A percentile compares a stretch with the other conserved stretches of the same genome.
phyloP scores from a whole-genome alignment of 805 yeast genomes.

The Sugiyamaella lignohabitans region DNA sequence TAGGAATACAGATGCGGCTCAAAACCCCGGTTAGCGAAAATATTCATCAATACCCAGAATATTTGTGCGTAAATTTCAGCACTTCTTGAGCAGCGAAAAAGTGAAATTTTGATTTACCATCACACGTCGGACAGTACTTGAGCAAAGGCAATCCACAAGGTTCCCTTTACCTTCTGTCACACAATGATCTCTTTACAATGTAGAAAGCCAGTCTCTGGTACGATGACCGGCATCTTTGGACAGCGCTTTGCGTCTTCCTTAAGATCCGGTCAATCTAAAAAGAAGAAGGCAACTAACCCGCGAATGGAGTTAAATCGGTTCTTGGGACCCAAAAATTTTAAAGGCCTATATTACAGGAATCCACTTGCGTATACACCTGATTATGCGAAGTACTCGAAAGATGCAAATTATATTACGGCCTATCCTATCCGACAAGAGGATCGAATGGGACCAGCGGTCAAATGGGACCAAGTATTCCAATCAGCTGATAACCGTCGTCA shows the following conservation, averaged over 20 bases:
- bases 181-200: no score
- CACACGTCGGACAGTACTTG: neutral
- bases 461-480: conserved; percentile 28
- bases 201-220: neutral
- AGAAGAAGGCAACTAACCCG: conserved; percentile 9
- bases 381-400: conserved; percentile 70
- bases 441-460: conserved; percentile 19
- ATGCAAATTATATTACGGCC: conserved; percentile 29
- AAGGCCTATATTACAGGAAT: conserved; percentile 74
- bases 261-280: conserved; percentile 1
- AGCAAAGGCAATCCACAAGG: no score
- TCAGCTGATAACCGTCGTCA: conserved; percentile 12
- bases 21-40: neutral
- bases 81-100: neutral
- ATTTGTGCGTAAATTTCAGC: neutral
- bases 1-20: neutral
- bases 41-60: neutral
- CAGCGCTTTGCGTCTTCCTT: conserved; percentile 3
- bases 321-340: conserved; percentile 76
- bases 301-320: conserved; percentile 49
- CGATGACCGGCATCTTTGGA: neutral
- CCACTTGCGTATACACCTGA: conserved; percentile 71
- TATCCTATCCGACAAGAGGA: conserved; percentile 28
- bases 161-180: no score
- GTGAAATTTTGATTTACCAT: neutral